Evolutionary conservation across 805 yeast species (phyloP).

Genomic region (Kregervanrija pseudodelftensis): DNA sequence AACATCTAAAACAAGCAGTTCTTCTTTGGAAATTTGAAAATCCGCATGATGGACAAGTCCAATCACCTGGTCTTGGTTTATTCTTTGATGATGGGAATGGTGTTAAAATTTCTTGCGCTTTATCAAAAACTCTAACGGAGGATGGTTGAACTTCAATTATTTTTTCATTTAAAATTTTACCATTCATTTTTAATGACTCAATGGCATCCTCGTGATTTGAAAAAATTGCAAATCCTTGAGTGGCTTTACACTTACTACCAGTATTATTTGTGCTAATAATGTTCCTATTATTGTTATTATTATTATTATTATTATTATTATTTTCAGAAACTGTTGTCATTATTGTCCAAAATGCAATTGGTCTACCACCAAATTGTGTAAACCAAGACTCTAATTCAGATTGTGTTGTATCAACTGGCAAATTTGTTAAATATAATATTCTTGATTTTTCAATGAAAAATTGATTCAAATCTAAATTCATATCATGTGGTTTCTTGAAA

Average conservation of each 20-base stretch:
- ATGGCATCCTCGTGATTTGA: conserved; percentile 80
- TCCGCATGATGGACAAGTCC: conserved; percentile 97
- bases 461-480: conserved; percentile 60
- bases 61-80: conserved; percentile 92
- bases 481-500: conserved; percentile 68
- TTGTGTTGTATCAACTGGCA: conserved; percentile 84
- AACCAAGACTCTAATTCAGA: conserved; percentile 89
- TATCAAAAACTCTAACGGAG: conserved; percentile 66
- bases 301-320: background rate
- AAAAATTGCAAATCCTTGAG: conserved; percentile 73
- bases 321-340: conserved; percentile 39
- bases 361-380: conserved; percentile 77
- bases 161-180: conserved; percentile 63
- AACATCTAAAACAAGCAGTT: conserved; percentile 89
- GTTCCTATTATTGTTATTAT: background rate
- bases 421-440: conserved; percentile 70
- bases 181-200: conserved; percentile 72
- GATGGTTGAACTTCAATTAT: conserved; percentile 85
- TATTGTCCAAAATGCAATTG: conserved; percentile 85
- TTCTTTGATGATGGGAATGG: conserved; percentile 82
- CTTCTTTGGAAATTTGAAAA: conserved; percentile 91
- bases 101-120: conserved; percentile 72
- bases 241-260: background rate
- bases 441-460: conserved; percentile 68
- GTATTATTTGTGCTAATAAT: background rate